These are phyloP conservation scores for Fusarium xyrophilum DNA, from an alignment of 2,329 filamentous ascomycete species.

Conservation along the genomic window DNA sequence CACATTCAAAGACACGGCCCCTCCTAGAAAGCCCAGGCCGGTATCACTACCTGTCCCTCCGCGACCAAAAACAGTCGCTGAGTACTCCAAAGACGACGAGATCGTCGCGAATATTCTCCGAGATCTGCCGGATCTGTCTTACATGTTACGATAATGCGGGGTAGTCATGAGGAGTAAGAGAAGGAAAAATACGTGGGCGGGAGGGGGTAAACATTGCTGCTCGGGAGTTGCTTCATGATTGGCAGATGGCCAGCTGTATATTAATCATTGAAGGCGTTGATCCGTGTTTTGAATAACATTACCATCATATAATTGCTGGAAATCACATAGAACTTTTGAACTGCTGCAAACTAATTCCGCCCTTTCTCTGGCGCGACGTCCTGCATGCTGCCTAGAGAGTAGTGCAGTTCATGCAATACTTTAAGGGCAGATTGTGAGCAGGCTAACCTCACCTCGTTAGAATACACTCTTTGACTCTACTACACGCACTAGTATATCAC, in stretches of 20 bases:
- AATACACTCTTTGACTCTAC: background rate
- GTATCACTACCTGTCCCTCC: slow-evolving; percentile 7
- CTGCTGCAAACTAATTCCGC: background rate
- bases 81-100: slow-evolving; percentile 42
- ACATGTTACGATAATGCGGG: slow-evolving; percentile 51
- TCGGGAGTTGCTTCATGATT: background rate
- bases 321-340: background rate
- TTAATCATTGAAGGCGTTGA: slow-evolving; percentile 32
- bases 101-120: slow-evolving; percentile 47
- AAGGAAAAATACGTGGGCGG: background rate
- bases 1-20: background rate
- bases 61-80: slow-evolving; percentile 2
- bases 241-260: slow-evolving; percentile 7
- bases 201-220: background rate
- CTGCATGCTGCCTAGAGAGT: background rate
- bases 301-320: slow-evolving; percentile 3
- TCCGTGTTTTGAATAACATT: slow-evolving; percentile 9
- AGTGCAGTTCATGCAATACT: background rate
- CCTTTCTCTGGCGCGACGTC: background rate
- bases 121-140: slow-evolving; percentile 53
- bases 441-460: background rate
- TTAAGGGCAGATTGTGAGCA: background rate
- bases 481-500: background rate
- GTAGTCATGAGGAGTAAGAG: slow-evolving; percentile 15
- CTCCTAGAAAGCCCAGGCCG: background rate